Evolutionary conservation across 371 early-diverging fungal species (phyloP).

Genomic region (Mortierella sp.): DNA sequence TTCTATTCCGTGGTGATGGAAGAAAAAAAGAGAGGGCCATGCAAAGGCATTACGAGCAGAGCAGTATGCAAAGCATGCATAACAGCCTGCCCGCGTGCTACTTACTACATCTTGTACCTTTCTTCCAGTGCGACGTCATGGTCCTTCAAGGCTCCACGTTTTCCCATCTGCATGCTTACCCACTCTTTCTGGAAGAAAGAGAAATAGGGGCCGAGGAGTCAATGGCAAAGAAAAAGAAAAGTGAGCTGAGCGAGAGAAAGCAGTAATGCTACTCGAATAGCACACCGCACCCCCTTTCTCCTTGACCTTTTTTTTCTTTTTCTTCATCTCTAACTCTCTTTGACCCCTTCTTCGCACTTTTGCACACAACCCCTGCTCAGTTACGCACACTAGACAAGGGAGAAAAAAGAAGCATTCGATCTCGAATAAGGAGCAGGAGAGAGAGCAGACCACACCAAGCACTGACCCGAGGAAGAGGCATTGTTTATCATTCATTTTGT

Average conservation of each 20-base stretch:
- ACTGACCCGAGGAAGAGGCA: background rate
- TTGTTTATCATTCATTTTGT: background rate
- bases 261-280: constrained; percentile 4
- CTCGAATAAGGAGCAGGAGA: background rate
- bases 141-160: background rate
- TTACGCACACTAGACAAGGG: background rate
- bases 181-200: background rate
- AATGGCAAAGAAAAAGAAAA: background rate
- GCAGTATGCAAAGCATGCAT: background rate
- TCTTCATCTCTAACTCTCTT: background rate
- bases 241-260: background rate
- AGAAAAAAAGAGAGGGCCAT: too few species aligned
- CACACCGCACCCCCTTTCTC: background rate
- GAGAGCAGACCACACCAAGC: background rate
- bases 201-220: background rate
- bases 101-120: background rate
- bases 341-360: background rate
- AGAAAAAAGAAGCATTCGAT: background rate
- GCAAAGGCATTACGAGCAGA: background rate
- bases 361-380: background rate
- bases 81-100: background rate
- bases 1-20: too few species aligned
- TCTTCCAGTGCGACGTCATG: background rate
- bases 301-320: background rate
- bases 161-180: background rate